Evolutionary conservation across 495 filamentous ascomycete genomes (phyloP), one percentile per base, ranked within the genome.

Genomic region (Aspergillus olivimuriae): DNA sequence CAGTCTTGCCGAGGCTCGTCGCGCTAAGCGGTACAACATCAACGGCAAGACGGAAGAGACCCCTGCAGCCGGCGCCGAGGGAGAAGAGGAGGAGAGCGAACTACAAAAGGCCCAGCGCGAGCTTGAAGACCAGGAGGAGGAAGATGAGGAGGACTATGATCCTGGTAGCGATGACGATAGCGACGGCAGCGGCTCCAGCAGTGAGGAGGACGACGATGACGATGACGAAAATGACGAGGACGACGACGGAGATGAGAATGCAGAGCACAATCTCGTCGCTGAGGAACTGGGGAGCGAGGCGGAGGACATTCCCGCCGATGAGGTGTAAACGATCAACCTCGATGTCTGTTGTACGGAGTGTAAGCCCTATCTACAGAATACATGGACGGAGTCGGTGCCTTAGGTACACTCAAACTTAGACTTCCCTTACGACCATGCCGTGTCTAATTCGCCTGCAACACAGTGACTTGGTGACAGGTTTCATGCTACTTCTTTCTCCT

Each of bases 111-210:
- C 76, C 17, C 78, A 82, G 69, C 78, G 73, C 55, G 75, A 76
- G 74, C 76, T 68, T 50, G 77, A 80, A 56, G 68, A 75, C 39
- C 57, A 71, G 50, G 80, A 86, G 57, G 89, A 94, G 44, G 88
- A 94, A 53, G 79, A 87, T 18, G 89, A 91, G 51, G 90, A 94
- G 60, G 90, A 94, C 49, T 92, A 90, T 61, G 82, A 90, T 54
- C 87, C 86, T 3, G 87, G 84, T 1, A 85, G 79, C 48, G 86
- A 84, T 0, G 82, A 70, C 3, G 82, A 86, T 5, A 87, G 80
- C 47, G 87, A 86, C 17, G 85, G 83, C 4, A 78, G 72, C 23
- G 86, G 80, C 21, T 69, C 64, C 2, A 77, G 69, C 40, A 69
- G 67, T 44, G 74, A 72, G n/a, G 72, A 75, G 1, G 75, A 75